Evolutionary conservation across 2,329 filamentous ascomycete species (phyloP).

Genomic region (Metarhizium rileyi): DNA sequence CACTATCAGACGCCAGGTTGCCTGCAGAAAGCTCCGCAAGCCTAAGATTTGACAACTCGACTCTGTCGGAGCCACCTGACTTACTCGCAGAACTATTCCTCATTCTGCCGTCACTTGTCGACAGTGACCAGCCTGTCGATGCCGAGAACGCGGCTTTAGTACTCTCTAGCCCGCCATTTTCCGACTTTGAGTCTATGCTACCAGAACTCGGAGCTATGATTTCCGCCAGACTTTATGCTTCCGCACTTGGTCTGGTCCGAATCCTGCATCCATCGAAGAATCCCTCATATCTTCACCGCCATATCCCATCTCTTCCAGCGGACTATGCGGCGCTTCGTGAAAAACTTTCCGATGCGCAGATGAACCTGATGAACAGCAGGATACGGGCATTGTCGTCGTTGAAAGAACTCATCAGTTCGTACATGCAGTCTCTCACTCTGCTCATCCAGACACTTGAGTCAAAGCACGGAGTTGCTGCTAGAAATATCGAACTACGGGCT

Average conservation of each 20-base stretch:
- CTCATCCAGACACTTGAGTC: constrained; percentile 43
- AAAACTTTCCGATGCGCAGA: constrained; percentile 20
- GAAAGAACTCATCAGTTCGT: constrained; percentile 27
- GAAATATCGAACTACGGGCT: constrained; percentile 41
- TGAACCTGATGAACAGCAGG: constrained; percentile 28
- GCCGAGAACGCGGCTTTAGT: constrained; percentile 31
- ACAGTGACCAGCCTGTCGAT: constrained; percentile 24
- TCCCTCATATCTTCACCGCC: constrained; percentile 48
- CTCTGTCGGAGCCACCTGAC: constrained; percentile 24
- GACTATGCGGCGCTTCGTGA: constrained; percentile 28
- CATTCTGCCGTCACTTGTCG: constrained; percentile 41
- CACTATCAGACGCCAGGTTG: constrained; percentile 18
- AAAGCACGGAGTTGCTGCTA: constrained; percentile 44
- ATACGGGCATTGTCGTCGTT: constrained; percentile 28
- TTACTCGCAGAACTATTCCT: constrained; percentile 44
- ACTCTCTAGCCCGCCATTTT: constrained; percentile 40
- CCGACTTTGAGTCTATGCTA: constrained; percentile 36
- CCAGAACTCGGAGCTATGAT: constrained; percentile 37
- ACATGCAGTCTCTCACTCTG: constrained; percentile 28
- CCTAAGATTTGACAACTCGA: constrained; percentile 2
- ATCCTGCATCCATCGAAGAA: constrained; percentile 40
- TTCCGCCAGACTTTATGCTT: constrained; percentile 38
- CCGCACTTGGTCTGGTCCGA: constrained; percentile 38
- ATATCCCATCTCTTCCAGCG: constrained; percentile 38
- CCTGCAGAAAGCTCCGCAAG: constrained; percentile 4